A percentile compares a stretch with the other conserved stretches of the same genome.
phyloP scores from a whole-genome alignment of 2,329 filamentous ascomycete genomes.

The Ophiostoma fasciatum region DNA sequence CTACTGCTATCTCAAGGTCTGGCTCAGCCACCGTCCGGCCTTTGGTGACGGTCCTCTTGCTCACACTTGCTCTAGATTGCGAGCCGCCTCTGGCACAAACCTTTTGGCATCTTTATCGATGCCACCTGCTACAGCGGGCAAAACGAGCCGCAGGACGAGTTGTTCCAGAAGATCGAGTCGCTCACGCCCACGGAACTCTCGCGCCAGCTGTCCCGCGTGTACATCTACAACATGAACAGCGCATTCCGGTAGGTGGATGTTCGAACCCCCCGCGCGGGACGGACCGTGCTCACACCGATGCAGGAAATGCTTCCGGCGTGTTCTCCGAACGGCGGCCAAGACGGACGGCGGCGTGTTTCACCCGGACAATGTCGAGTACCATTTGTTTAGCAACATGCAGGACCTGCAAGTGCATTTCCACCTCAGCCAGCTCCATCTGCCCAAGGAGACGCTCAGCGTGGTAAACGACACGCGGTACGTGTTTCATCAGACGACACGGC shows the following conservation, averaged over 20 bases:
- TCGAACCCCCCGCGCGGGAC: no score
- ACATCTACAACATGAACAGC: conserved; percentile 62
- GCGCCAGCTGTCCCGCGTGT: conserved; percentile 43
- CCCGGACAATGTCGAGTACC: conserved; percentile 49
- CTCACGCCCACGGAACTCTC: conserved; percentile 48
- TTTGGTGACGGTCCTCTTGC: no score
- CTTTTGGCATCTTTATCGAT: conserved; percentile 53
- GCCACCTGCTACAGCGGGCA: conserved; percentile 57
- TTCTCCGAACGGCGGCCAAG: conserved; percentile 46
- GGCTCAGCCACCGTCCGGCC: conserved; percentile 5
- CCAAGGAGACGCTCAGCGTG: conserved; percentile 55
- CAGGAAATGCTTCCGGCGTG: conserved; percentile 49
- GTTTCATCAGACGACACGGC: conserved; percentile 48
- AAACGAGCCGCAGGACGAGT: conserved; percentile 48
- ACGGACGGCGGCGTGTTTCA: conserved; percentile 46
- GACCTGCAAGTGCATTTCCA: conserved; percentile 54
- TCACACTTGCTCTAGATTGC: no score
- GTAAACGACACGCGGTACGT: conserved; percentile 51
- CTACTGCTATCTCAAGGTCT: conserved; percentile 52
- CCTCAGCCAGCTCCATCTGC: conserved; percentile 48
- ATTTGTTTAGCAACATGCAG: conserved; percentile 48
- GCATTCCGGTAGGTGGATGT: conserved; percentile 45
- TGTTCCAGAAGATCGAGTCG: conserved; percentile 48
- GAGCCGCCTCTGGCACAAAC: conserved; percentile 54
- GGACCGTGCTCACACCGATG: neutral